Conservation (phyloP, 495 filamentous ascomycete genomes). For the Hypoxylon rickii region DNA sequence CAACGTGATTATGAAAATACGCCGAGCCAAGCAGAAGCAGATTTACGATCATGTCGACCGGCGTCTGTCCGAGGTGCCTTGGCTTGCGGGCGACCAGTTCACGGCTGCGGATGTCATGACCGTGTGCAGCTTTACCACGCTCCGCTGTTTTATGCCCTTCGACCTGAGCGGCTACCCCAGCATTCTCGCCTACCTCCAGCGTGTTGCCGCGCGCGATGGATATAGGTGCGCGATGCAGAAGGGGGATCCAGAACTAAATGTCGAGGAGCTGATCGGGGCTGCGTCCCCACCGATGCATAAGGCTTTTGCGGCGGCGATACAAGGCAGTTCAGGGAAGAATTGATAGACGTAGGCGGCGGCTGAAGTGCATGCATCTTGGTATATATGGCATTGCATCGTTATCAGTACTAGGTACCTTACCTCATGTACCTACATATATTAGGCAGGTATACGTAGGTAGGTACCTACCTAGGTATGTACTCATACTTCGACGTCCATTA, state of each 20-base stretch:
- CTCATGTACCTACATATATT: too few species aligned
- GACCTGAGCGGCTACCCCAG: constrained; percentile 48
- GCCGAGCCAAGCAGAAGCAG: constrained; percentile 31
- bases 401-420: too few species aligned
- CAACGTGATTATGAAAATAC: constrained; percentile 7
- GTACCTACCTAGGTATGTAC: too few species aligned
- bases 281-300: constrained; percentile 19
- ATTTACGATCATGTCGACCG: constrained; percentile 48
- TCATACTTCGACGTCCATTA: too few species aligned
- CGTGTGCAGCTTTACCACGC: constrained; percentile 58
- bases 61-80: constrained; percentile 50
- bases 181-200: constrained; percentile 53
- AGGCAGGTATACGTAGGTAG: too few species aligned
- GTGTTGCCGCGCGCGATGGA: constrained; percentile 45
- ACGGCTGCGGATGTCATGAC: constrained; percentile 67
- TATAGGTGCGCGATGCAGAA: constrained; percentile 52
- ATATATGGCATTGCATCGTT: too few species aligned
- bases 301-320: constrained; percentile 4
- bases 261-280: constrained; percentile 20
- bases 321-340: too few species aligned
- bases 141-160: constrained; percentile 54
- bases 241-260: constrained; percentile 48
- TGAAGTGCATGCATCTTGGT: too few species aligned
- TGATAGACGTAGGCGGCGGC: too few species aligned
- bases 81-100: constrained; percentile 63